These are phyloP conservation scores for Fragaria ananassa DNA, from an alignment of 306 rosid species.

Conservation along the genomic window DNA sequence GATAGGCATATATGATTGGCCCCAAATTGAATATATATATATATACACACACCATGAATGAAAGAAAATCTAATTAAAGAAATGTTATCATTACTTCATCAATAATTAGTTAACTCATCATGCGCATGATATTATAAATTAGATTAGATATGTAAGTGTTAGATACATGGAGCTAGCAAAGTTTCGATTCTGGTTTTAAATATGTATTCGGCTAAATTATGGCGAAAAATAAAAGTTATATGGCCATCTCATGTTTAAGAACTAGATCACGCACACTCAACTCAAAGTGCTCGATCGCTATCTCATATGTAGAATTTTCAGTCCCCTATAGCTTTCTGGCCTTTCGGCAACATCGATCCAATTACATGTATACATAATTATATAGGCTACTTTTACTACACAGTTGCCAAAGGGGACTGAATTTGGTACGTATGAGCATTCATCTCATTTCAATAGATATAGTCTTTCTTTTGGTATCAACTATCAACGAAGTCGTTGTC, in stretches of 20 bases:
- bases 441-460: neutral
- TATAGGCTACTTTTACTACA: neutral
- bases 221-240: neutral
- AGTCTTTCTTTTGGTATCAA: neutral
- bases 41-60: too few relatives aligned
- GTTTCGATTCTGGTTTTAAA: neutral
- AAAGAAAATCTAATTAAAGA: neutral
- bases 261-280: neutral
- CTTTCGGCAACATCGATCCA: neutral
- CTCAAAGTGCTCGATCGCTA: neutral
- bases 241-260: neutral
- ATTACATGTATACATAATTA: too few relatives aligned
- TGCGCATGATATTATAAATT: neutral
- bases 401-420: neutral
- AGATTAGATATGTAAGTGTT: neutral
- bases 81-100: neutral
- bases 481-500: neutral
- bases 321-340: neutral
- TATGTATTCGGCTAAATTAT: neutral
- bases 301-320: neutral
- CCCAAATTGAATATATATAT: too few relatives aligned
- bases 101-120: neutral
- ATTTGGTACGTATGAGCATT: neutral
- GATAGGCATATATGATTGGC: neutral
- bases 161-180: neutral